Percentiles rank a stretch among this genome's conserved stretches.
Evolutionary conservation across 306 rosid species (phyloP).

Genomic region (Comarum palustre): DNA sequence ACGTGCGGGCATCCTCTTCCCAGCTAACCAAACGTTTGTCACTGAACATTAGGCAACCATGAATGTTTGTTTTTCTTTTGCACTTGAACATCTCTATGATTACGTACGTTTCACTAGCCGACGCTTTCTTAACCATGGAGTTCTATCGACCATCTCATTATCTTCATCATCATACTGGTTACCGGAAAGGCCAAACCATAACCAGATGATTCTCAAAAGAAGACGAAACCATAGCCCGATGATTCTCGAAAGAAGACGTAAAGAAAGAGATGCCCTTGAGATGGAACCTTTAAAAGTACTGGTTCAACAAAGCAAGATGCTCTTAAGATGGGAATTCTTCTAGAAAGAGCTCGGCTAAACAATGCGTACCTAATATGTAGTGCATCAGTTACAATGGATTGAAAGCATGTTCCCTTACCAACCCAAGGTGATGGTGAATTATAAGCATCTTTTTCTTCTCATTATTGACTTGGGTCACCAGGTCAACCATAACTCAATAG

Average conservation of each 20-base stretch:
- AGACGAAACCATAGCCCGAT: background rate
- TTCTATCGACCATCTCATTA: background rate
- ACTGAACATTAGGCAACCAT: background rate
- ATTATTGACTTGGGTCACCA: background rate
- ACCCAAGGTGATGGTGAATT: background rate
- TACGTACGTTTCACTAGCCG: background rate
- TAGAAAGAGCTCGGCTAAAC: background rate
- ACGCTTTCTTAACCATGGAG: too few relatives aligned
- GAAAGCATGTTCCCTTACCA: background rate
- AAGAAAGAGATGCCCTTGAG: background rate
- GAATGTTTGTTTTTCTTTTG: background rate
- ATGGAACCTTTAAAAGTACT: too few relatives aligned
- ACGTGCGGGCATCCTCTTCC: background rate
- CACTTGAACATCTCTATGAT: background rate
- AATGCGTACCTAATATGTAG: background rate
- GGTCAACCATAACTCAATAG: background rate
- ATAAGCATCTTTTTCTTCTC: background rate
- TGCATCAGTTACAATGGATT: background rate
- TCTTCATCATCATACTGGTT: background rate
- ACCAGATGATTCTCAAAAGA: background rate
- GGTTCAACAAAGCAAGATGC: too few relatives aligned
- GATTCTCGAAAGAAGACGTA: background rate
- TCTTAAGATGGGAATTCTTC: too few relatives aligned
- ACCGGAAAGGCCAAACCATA: background rate
- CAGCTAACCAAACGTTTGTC: background rate